Percentiles rank a stretch among this genome's conserved stretches.
Conservation (phyloP, 345 rosid species). For the Nasturtium officinale region DNA sequence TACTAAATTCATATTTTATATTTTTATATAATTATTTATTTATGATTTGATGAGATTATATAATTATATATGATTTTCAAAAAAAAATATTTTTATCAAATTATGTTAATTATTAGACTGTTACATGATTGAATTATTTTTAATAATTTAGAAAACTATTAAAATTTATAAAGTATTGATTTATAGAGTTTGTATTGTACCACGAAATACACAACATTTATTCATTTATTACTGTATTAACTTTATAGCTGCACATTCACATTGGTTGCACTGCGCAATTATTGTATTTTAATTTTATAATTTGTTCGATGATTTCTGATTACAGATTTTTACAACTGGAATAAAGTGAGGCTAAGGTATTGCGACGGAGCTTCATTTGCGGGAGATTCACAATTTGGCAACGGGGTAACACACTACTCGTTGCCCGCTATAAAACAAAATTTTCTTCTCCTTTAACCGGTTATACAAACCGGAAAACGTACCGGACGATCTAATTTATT, state of each 20-base stretch:
- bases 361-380: constrained; percentile 98
- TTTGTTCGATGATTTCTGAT: not conserved
- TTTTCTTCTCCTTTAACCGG: not conserved
- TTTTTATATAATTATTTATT: too few relatives aligned
- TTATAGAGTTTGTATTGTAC: too few relatives aligned
- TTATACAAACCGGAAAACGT: constrained; percentile 4
- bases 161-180: too few relatives aligned
- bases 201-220: not conserved
- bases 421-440: constrained; percentile 1
- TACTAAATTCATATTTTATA: too few relatives aligned
- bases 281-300: not conserved
- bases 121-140: too few relatives aligned
- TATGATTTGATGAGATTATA: too few relatives aligned
- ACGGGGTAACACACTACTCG: constrained; percentile 59
- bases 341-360: constrained; percentile 86
- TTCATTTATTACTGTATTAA: too few relatives aligned
- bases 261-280: constrained; percentile 5
- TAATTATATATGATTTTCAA: too few relatives aligned
- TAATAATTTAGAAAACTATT: too few relatives aligned
- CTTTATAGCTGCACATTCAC: not conserved
- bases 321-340: constrained; percentile 98
- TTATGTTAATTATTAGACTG: too few relatives aligned
- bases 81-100: too few relatives aligned
- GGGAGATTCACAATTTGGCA: constrained; percentile 61
- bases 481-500: not conserved